Evolutionary conservation across 805 yeast genomes (phyloP), one percentile per base, ranked within the genome.

Genomic region (Candida nonsorbophila): DNA sequence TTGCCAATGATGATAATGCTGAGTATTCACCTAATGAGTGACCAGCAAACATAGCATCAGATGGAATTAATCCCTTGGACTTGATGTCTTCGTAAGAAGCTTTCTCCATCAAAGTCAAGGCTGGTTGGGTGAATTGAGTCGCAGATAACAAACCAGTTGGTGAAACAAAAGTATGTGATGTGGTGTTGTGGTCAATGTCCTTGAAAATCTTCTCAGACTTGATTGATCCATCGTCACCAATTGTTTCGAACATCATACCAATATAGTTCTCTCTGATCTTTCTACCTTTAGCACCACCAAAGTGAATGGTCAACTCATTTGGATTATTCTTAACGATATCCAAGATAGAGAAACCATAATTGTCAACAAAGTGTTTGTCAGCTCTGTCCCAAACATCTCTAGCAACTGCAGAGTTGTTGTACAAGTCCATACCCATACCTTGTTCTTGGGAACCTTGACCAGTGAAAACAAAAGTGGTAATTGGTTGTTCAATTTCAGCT

Each of bases 391-490:
- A 92, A 40, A 92, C 97, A 41, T 76, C 77, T 51, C 79, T 79
- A 30, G 99, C 98, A 57, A 92, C 96, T 17, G 77, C 87, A 28
- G 95, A 84, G 23, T 83, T 72, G 42, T 79, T 79, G 62, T 92
- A 92, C 55, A 92, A 74, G 61, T 92, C 98, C 99, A 92, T 92
- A 73, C 99, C 98, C 99, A 92, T 92, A 58, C 97, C 97, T 70
- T 94, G 98, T 63, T 94, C 98, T 67, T 92, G 99, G 37, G 98
- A 90, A 61, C 99, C 99, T 72, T 92, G 99, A 55, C 98, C 99
- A 42, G 99, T 92, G 68, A 94, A 92, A 34, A 92, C 95, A 58
- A 84, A 92, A 13, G 98, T 83, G 24, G 97, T 84, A 30, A 81
- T 83, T 19, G 99, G 98, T 68, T 92, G 99, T 49, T 92, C 97